These are phyloP conservation scores for Blyttiomyces sp. DNA, from an alignment of 371 early-diverging fungal genomes.

Conservation along the genomic window DNA sequence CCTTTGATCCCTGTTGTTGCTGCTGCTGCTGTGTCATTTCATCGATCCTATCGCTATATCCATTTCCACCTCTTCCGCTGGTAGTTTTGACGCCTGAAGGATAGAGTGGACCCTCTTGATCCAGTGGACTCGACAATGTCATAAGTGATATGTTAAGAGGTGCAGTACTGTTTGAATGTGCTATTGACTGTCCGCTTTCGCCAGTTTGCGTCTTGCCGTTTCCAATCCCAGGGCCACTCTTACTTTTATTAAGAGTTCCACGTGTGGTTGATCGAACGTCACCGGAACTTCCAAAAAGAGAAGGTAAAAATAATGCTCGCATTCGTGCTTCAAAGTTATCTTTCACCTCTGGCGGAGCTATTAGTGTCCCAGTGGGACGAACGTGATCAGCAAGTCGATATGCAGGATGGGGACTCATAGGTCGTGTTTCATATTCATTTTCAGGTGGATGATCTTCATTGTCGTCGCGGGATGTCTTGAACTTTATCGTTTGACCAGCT, in stretches of 20 bases:
- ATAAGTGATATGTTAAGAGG: not conserved
- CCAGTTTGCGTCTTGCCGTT: not conserved
- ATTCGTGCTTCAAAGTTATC: constrained; percentile 24
- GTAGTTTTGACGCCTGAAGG: too few relatives aligned
- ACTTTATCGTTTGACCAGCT: too few relatives aligned
- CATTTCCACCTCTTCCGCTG: too few relatives aligned
- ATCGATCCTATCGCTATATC: too few relatives aligned
- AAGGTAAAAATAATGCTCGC: constrained; percentile 20
- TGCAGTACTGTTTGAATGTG: not conserved
- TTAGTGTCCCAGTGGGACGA: not conserved
- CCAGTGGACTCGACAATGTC: not conserved
- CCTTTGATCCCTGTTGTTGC: too few relatives aligned
- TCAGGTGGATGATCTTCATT: constrained; percentile 12
- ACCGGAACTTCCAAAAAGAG: constrained; percentile 17
- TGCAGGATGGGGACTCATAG: constrained; percentile 16
- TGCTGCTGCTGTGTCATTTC: too few relatives aligned
- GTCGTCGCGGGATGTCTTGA: too few relatives aligned
- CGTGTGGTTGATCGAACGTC: constrained; percentile 1
- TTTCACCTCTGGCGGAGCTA: constrained; percentile 1
- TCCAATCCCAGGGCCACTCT: too few relatives aligned
- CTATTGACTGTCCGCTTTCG: not conserved
- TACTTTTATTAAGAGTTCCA: too few relatives aligned
- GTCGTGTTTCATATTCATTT: constrained; percentile 21
- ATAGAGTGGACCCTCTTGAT: too few relatives aligned
- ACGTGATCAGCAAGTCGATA: constrained; percentile 16